These are phyloP conservation scores for Porcisia hertigi DNA, from an alignment of 208 protist species.

Conservation along the genomic window DNA sequence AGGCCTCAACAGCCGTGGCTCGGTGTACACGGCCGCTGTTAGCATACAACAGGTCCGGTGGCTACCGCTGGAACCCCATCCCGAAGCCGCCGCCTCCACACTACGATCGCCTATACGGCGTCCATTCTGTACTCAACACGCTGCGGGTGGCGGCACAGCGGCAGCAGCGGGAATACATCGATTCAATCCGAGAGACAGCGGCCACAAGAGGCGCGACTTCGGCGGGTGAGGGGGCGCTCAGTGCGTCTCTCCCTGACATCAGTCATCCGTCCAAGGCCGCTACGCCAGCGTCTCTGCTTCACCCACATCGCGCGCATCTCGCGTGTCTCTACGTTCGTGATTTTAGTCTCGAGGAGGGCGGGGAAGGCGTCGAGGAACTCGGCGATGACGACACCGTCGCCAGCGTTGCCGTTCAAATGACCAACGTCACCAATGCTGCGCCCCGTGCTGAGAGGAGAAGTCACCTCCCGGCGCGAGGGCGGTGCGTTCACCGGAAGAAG, in stretches of 20 bases:
- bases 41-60: constrained; percentile 61
- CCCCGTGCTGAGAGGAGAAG: background rate
- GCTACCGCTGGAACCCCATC: constrained; percentile 70
- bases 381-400: background rate
- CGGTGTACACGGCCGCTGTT: constrained; percentile 25
- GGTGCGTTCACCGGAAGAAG: constrained; percentile 1
- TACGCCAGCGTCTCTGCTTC: background rate
- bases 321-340: constrained; percentile 69
- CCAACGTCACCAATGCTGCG: background rate
- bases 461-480: background rate
- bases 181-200: background rate
- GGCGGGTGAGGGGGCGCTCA: background rate
- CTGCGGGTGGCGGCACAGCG: constrained; percentile 51
- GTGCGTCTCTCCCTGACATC: background rate
- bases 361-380: background rate
- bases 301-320: constrained; percentile 22
- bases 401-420: background rate
- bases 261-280: background rate
- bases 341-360: constrained; percentile 48
- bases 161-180: background rate
- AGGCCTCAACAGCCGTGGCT: background rate
- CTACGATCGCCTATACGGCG: constrained; percentile 72
- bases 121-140: constrained; percentile 61
- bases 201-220: background rate
- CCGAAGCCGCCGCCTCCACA: constrained; percentile 66